Evolutionary conservation across 1,284 basidiomycete genomes (phyloP), one percentile per base, ranked within the genome.

Genomic region (Papiliotrema nemorosa): DNA sequence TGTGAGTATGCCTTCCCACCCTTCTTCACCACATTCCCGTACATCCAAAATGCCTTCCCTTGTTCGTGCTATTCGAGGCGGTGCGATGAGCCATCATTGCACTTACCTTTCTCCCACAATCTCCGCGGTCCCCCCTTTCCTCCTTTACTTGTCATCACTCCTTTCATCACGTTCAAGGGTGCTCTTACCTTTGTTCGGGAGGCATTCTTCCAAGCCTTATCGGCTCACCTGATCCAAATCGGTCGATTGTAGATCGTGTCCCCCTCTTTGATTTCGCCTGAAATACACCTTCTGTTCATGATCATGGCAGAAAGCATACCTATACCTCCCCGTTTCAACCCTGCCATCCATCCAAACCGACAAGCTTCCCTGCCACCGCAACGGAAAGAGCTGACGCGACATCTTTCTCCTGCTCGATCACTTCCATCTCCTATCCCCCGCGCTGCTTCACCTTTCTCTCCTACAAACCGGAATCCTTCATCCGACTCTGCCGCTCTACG

Each of bases 261-360:
- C n/a, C n/a, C n/a, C n/a, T n/a, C n/a, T n/a, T n/a, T n/a, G n/a
- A n/a, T n/a, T n/a, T n/a, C n/a, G n/a, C n/a, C n/a, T n/a, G n/a
- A n/a, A n/a, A n/a, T n/a, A n/a, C n/a, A n/a, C n/a, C n/a, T n/a
- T n/a, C n/a, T n/a, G n/a, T n/a, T n/a, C 14, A n/a, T 6, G 13
- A 45, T 13, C 26, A 62, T 60, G 60, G 50, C 53, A 14, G 54
- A 59, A 13, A 57, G 43, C 12, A 50, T 60, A 16, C 54, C 52
- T 18, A 44, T 63, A 7, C 59, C 60, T 46, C 35, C 51, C 26
- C 53, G 55, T 24, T 58, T 42, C 26, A 14, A 6, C 25, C 36
- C 24, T 34, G 3, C 44, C 40, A 25, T 47, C 18, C 29, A 50
- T 9, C 31, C 42, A 5, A 20, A 50, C 13, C 52, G 53, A 39